Evolutionary conservation across 2,329 filamentous ascomycete species (phyloP).

Genomic region (Fusarium redolens): DNA sequence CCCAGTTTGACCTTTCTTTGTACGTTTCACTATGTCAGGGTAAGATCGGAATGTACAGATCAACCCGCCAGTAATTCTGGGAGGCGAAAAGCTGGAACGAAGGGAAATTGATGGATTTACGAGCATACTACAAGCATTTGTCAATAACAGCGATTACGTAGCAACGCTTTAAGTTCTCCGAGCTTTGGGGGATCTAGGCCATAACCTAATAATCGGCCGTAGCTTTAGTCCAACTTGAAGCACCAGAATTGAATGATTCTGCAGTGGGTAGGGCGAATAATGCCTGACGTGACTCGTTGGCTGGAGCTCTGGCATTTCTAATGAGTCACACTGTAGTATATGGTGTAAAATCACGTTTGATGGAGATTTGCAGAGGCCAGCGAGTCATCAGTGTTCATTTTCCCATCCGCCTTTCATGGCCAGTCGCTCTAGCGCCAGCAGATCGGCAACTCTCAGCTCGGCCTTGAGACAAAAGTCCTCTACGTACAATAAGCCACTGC

Average conservation of each 20-base stretch:
- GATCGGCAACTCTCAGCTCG: neutral
- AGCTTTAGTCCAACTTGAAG: neutral
- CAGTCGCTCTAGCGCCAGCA: neutral
- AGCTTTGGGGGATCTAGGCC: too few species aligned
- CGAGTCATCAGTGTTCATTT: neutral
- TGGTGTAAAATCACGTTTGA: neutral
- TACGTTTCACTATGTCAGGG: too few species aligned
- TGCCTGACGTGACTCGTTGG: neutral
- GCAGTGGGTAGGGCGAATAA: neutral
- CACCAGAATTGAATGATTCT: neutral
- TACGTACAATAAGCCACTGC: neutral
- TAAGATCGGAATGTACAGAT: too few species aligned
- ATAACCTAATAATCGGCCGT: neutral
- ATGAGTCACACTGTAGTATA: neutral
- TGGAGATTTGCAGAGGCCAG: neutral
- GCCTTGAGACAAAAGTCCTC: neutral
- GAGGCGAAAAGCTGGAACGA: too few species aligned
- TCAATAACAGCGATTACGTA: too few species aligned
- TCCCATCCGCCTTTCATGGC: neutral
- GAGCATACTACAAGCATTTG: too few species aligned
- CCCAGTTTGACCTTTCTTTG: too few species aligned
- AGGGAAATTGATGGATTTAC: too few species aligned
- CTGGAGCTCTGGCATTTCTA: too few species aligned
- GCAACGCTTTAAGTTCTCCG: too few species aligned
- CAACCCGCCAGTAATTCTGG: too few species aligned